phyloP scores from a whole-genome alignment of 2,329 filamentous ascomycete genomes.

The Fonsecaea pedrosoi region DNA sequence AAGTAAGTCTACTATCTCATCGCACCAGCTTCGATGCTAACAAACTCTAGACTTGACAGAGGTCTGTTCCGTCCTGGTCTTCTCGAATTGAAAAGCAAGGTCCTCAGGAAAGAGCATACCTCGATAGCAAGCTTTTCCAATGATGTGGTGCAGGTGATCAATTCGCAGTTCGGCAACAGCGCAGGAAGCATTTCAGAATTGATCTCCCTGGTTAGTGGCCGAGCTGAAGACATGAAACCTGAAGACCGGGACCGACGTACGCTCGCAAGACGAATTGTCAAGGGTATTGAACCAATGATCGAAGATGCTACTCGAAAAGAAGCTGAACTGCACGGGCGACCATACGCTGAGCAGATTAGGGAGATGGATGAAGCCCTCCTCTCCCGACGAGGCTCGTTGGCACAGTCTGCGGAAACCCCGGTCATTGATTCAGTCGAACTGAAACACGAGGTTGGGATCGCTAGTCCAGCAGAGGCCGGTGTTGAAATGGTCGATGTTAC shows the following conservation, averaged over 20 bases:
- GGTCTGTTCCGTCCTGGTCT: slow-evolving; percentile 64
- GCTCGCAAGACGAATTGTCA: slow-evolving; percentile 88
- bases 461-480: slow-evolving; percentile 40
- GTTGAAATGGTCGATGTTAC: slow-evolving; percentile 50
- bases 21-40: slow-evolving; percentile 34
- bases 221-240: slow-evolving; percentile 53
- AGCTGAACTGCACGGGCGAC: slow-evolving; percentile 75
- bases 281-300: slow-evolving; percentile 76
- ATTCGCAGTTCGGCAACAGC: slow-evolving; percentile 59
- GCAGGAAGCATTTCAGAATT: slow-evolving; percentile 54
- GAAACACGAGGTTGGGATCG: slow-evolving; percentile 32
- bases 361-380: slow-evolving; percentile 74
- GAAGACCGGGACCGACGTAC: slow-evolving; percentile 83
- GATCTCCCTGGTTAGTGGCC: slow-evolving; percentile 59
- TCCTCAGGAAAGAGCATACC: slow-evolving; percentile 64
- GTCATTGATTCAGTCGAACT: slow-evolving; percentile 45
- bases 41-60: slow-evolving; percentile 51
- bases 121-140: slow-evolving; percentile 67
- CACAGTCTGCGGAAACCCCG: slow-evolving; percentile 39
- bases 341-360: slow-evolving; percentile 71
- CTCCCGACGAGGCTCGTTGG: slow-evolving; percentile 59
- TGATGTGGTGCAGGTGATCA: slow-evolving; percentile 64
- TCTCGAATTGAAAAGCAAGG: slow-evolving; percentile 58
- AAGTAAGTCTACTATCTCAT: slow-evolving; percentile 65
- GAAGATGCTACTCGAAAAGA: slow-evolving; percentile 80